Base-by-base conservation (phyloP, 805 yeast genomes). In the Kodamaea lidongshanica region DNA sequence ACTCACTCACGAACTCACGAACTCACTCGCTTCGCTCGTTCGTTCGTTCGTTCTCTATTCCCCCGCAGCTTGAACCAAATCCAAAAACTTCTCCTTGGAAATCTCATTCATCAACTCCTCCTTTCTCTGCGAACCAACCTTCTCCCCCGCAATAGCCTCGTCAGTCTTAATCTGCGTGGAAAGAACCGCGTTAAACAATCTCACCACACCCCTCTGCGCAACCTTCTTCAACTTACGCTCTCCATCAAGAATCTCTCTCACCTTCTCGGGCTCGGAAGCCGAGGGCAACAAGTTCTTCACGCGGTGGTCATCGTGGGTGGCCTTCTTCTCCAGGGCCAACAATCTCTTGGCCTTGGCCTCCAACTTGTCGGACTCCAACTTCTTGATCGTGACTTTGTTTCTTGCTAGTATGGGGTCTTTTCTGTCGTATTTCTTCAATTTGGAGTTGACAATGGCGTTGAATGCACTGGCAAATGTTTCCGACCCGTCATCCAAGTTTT, bases 361-460 rank as follows among this genome's bases (percentile, higher is more conserved):
- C 26, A 92, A 62, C 48, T 81, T 83, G 30, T 83, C 85, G 18
- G 77, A 71, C 44, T 88, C 96, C 34, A 82, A 69, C 42, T 83
- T 78, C 57, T 78, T 79, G 29, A 77, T 38, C 0, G 78, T 72
- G 23, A 70, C 66, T 42, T 80, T 82, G 48, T 83, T 82, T 58
- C 97, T 77, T 6, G 89, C 88, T 58, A 89, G 68, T 33, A 89
- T 84, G 3, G 98, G 98, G 52, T 88, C 95, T 25, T 72, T 72
- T 49, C 96, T 70, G 48, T 82, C 86, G 46, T 89, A 82, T 0
- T 95, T 94, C 53, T 92, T 92, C 42, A 89, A 65, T 46, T 76
- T 79, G 2, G 97, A 85, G 4, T 81, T 82, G 30, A 89, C 60
- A 45, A 89, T 81, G 10, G 95, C 92, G 42, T 65, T 75, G 48